Percentiles rank a stretch among this genome's conserved stretches.
Evolutionary conservation across 2,329 filamentous ascomycete genomes (phyloP).

Genomic region (Hyphodiscus sp.): DNA sequence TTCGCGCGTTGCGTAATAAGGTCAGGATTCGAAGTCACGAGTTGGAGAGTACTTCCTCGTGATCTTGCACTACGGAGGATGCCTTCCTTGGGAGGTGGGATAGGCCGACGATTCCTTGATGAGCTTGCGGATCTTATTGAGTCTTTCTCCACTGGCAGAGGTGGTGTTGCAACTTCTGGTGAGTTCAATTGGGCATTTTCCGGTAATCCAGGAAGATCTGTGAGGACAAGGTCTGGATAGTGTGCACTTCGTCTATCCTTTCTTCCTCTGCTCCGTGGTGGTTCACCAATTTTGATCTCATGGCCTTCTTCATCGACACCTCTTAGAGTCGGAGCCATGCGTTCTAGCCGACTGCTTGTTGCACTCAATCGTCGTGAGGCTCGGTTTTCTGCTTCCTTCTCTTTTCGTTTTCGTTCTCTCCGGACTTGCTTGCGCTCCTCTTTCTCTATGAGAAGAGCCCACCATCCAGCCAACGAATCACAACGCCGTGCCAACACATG

Average conservation of each 20-base stretch:
- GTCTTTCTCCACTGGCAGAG: slow-evolving; percentile 73
- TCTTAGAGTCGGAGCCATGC: slow-evolving; percentile 67
- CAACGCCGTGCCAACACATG: slow-evolving; percentile 87
- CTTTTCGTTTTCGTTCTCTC: slow-evolving; percentile 74
- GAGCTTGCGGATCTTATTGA: slow-evolving; percentile 70
- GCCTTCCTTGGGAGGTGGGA: slow-evolving; percentile 82
- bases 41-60: slow-evolving; percentile 77
- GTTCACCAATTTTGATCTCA: slow-evolving; percentile 37
- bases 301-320: slow-evolving; percentile 74
- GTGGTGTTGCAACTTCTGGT: slow-evolving; percentile 41
- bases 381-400: slow-evolving; percentile 75
- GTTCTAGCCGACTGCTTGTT: slow-evolving; percentile 79
- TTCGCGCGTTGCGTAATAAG: slow-evolving; percentile 45
- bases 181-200: slow-evolving; percentile 42
- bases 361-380: slow-evolving; percentile 77
- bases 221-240: slow-evolving; percentile 54
- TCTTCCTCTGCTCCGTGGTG: slow-evolving; percentile 67
- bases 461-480: slow-evolving; percentile 90
- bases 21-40: slow-evolving; percentile 64
- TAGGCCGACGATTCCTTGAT: slow-evolving; percentile 65
- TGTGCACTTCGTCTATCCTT: slow-evolving; percentile 69
- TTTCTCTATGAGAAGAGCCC: slow-evolving; percentile 89
- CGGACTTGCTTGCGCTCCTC: slow-evolving; percentile 81
- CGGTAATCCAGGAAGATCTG: slow-evolving; percentile 71
- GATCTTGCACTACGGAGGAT: slow-evolving; percentile 61